A percentile compares a stretch with the other conserved stretches of the same genome.
These are phyloP conservation scores for Phlyctochytrium arcticum DNA, from an alignment of 192 early-diverging fungal genomes.

Conservation along the genomic window DNA sequence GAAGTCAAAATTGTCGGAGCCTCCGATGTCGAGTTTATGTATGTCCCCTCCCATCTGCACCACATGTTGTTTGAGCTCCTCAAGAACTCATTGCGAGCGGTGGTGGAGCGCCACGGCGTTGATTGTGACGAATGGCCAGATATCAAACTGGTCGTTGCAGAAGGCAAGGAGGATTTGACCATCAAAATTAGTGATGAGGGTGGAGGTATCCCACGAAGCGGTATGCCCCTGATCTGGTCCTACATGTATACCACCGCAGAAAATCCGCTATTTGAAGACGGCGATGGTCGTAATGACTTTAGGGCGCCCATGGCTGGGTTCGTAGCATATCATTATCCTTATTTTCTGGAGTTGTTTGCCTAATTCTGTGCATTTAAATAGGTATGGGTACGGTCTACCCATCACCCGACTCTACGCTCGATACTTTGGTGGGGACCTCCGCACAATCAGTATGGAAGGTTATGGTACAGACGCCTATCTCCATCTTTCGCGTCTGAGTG, in stretches of 20 bases:
- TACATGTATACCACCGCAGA: constrained; percentile 75
- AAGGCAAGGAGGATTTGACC: constrained; percentile 79
- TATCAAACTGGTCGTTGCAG: constrained; percentile 85
- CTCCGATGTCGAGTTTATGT: constrained; percentile 87
- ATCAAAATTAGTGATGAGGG: constrained; percentile 97
- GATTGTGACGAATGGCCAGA: constrained; percentile 84
- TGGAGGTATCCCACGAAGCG: constrained; percentile 85
- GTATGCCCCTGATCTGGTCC: constrained; percentile 88
- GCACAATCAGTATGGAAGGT: constrained; percentile 92
- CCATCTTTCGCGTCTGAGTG: constrained; percentile 82
- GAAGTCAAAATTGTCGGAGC: constrained; percentile 55
- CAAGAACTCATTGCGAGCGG: constrained; percentile 93
- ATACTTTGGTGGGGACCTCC: constrained; percentile 95
- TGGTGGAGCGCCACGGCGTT: constrained; percentile 84
- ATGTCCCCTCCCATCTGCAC: constrained; percentile 91
- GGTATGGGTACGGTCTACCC: constrained; percentile 96
- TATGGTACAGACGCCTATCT: constrained; percentile 92
- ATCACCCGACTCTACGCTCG: constrained; percentile 84
- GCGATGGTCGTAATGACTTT: constrained; percentile 33
- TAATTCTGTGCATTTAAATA: constrained; percentile 10
- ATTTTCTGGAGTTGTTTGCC: neutral
- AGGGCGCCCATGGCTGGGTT: constrained; percentile 53
- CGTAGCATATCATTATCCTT: neutral
- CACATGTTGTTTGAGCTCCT: constrained; percentile 98
- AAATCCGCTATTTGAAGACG: constrained; percentile 35